Conservation (phyloP, 352 stramenopile species). For the Lagenidium giganteum region DNA sequence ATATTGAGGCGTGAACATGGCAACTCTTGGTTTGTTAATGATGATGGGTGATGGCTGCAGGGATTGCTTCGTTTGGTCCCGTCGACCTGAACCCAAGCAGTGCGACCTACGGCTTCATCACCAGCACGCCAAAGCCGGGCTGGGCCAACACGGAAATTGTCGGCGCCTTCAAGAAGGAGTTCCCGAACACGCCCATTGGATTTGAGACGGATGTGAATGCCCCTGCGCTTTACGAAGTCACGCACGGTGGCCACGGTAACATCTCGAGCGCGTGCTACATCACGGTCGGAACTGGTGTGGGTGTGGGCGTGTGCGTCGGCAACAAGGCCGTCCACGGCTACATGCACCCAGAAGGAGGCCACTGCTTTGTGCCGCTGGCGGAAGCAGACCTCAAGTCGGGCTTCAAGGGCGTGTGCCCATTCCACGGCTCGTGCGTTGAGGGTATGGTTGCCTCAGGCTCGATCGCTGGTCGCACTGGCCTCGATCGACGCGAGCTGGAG, state of each 20-base stretch:
- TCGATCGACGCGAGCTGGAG: constrained; percentile 63
- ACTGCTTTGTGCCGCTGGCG: constrained; percentile 67
- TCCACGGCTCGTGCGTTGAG: constrained; percentile 91
- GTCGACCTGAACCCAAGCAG: constrained; percentile 83
- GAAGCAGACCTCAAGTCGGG: constrained; percentile 73
- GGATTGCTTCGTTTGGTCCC: constrained; percentile 94
- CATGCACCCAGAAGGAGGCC: constrained; percentile 93
- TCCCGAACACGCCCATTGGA: constrained; percentile 66
- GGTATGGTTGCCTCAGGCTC: constrained; percentile 87
- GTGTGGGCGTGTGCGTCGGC: constrained; percentile 93
- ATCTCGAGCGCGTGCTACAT: constrained; percentile 90
- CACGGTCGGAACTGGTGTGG: constrained; percentile 94
- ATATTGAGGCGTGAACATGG: too few relatives aligned
- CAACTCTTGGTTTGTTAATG: too few relatives aligned
- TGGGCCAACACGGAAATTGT: constrained; percentile 87
- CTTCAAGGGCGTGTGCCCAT: constrained; percentile 84
- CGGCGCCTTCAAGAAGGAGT: constrained; percentile 66
- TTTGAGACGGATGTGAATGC: constrained; percentile 99
- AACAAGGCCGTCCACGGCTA: constrained; percentile 90
- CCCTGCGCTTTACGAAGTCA: constrained; percentile 92
- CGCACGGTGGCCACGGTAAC: constrained; percentile 67
- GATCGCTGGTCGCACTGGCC: constrained; percentile 83
- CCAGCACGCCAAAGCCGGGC: constrained; percentile 92
- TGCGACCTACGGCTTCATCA: constrained; percentile 92
- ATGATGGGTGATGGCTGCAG: constrained; percentile 32